A percentile compares a stretch with the other conserved stretches of the same genome.
These are phyloP conservation scores for Litsea cubeba DNA, from an alignment of 164 flowering plant genomes.

Conservation along the genomic window DNA sequence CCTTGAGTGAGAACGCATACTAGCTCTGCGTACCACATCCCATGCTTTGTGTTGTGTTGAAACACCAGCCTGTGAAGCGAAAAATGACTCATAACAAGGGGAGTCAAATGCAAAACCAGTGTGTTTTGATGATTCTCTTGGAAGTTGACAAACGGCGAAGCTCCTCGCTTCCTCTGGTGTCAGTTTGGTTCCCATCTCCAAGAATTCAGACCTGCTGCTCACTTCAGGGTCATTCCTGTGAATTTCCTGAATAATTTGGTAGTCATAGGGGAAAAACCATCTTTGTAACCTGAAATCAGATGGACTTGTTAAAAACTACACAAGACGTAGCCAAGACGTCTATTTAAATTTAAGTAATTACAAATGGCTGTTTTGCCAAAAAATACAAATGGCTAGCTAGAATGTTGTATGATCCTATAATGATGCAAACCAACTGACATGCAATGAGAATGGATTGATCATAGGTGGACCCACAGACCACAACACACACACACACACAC, in stretches of 20 bases:
- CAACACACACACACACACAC: too few relatives aligned
- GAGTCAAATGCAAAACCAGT: slow-evolving; percentile 98
- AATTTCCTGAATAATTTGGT: slow-evolving; percentile 85
- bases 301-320: neutral
- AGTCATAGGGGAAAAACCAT: slow-evolving; percentile 92
- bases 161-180: slow-evolving; percentile 75
- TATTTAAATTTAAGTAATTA: neutral
- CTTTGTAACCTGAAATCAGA: slow-evolving; percentile 62
- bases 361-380: too few relatives aligned
- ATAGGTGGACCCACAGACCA: too few relatives aligned
- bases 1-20: slow-evolving; percentile 54
- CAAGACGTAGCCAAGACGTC: too few relatives aligned
- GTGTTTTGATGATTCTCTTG: slow-evolving; percentile 72
- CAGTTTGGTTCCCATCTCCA: slow-evolving; percentile 50
- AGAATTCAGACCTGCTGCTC: slow-evolving; percentile 31
- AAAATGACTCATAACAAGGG: slow-evolving; percentile 95
- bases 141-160: slow-evolving; percentile 71
- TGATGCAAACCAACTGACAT: neutral
- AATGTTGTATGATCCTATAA: neutral
- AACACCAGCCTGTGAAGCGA: slow-evolving; percentile 79
- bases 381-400: neutral
- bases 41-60: slow-evolving; percentile 88
- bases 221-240: slow-evolving; percentile 64
- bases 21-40: slow-evolving; percentile 95
- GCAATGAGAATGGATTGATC: too few relatives aligned